Conservation (phyloP, 768 basidiomycete species). For the Kwoniella dendrophila region DNA sequence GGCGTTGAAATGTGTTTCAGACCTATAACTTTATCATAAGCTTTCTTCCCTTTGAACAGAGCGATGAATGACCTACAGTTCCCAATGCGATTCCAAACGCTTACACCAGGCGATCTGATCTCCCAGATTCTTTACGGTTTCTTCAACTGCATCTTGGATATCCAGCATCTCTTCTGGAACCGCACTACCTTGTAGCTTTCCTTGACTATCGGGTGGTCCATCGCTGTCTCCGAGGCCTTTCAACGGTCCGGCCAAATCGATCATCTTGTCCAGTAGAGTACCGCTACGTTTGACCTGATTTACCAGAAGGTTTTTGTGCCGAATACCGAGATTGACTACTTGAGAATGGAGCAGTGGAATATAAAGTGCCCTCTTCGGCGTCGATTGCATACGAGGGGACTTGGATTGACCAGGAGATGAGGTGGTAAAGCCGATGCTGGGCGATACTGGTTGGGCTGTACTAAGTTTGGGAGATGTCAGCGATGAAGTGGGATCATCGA, state of each 20-base stretch:
- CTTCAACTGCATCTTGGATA: conserved; percentile 46
- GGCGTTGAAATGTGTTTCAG: conserved; percentile 18
- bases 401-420: neutral
- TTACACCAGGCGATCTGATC: conserved; percentile 27
- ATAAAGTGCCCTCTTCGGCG: conserved; percentile 17
- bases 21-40: conserved; percentile 21
- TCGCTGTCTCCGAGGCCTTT: conserved; percentile 34
- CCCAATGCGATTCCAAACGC: conserved; percentile 34
- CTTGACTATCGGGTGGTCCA: conserved; percentile 21
- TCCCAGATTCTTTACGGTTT: conserved; percentile 14
- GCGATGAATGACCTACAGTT: conserved; percentile 24
- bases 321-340: conserved; percentile 30
- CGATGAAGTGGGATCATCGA: too few species aligned
- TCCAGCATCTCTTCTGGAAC: conserved; percentile 46
- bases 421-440: neutral
- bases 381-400: neutral
- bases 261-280: conserved; percentile 40
- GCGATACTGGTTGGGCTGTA: neutral
- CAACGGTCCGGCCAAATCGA: conserved; percentile 41
- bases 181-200: conserved; percentile 16
- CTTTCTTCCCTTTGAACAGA: neutral
- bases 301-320: conserved; percentile 26
- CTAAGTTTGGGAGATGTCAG: too few species aligned
- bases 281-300: conserved; percentile 26
- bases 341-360: conserved; percentile 32